Conservation (phyloP, 2,329 filamentous ascomycete species). For the Aspergillus oerlinghausenensis region DNA sequence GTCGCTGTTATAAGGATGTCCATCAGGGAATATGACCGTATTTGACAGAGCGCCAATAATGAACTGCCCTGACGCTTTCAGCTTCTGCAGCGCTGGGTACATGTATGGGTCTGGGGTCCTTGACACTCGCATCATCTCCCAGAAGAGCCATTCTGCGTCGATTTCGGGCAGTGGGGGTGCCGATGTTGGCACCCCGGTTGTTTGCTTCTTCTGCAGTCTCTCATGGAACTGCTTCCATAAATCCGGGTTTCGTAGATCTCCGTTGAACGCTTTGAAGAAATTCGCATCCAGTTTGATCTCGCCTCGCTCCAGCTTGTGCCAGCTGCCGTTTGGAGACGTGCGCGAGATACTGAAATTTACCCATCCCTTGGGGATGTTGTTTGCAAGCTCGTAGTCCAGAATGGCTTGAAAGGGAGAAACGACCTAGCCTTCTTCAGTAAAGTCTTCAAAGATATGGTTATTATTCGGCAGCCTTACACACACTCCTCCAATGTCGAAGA, state of each 20-base stretch:
- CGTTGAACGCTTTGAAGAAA: slow-evolving; percentile 73
- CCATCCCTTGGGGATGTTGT: slow-evolving; percentile 79
- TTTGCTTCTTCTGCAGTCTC: slow-evolving; percentile 26
- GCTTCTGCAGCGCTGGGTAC: slow-evolving; percentile 70
- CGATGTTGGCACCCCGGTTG: slow-evolving; percentile 16
- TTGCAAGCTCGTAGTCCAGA: slow-evolving; percentile 75
- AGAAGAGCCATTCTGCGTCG: slow-evolving; percentile 76
- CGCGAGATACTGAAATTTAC: slow-evolving; percentile 85
- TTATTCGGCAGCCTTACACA: slow-evolving; percentile 61
- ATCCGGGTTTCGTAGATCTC: slow-evolving; percentile 62
- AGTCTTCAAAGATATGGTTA: background rate
- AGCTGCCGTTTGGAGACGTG: slow-evolving; percentile 72
- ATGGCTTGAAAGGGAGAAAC: slow-evolving; percentile 90
- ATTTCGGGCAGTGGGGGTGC: slow-evolving; percentile 65
- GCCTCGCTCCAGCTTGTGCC: slow-evolving; percentile 84
- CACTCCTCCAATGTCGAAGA: slow-evolving; percentile 96
- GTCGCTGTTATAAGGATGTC: slow-evolving; percentile 62
- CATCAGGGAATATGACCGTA: slow-evolving; percentile 77
- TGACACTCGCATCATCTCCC: slow-evolving; percentile 80
- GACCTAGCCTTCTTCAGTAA: slow-evolving; percentile 53
- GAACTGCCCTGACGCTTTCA: slow-evolving; percentile 61
- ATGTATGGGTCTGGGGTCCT: slow-evolving; percentile 76
- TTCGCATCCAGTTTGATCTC: slow-evolving; percentile 67
- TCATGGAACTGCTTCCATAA: slow-evolving; percentile 64
- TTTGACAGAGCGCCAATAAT: slow-evolving; percentile 83